phyloP scores from a whole-genome alignment of 1,139 yeast genomes.

The Diutina catenulata region DNA sequence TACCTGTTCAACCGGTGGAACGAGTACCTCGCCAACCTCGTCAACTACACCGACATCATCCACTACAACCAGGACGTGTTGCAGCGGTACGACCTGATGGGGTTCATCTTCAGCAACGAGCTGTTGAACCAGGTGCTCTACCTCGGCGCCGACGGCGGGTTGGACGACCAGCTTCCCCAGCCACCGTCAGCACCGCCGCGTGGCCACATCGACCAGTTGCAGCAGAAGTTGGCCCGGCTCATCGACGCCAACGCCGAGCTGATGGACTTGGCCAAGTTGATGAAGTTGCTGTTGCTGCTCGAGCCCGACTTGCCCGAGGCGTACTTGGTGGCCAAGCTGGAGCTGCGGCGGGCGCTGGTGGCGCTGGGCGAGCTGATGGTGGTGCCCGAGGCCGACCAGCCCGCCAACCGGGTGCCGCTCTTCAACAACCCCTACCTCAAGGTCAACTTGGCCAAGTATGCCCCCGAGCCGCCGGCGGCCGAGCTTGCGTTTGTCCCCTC shows the following conservation, averaged over 20 bases:
- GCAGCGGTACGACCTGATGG: slow-evolving; percentile 32
- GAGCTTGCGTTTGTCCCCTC: slow-evolving; percentile 15
- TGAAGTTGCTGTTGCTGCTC: slow-evolving; percentile 25
- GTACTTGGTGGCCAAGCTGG: slow-evolving; percentile 14
- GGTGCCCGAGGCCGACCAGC: background rate
- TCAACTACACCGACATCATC: slow-evolving; percentile 26
- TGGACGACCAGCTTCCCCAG: background rate
- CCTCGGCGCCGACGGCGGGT: slow-evolving; percentile 19
- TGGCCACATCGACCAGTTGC: background rate
- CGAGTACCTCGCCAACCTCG: slow-evolving; percentile 39
- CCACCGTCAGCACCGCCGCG: background rate
- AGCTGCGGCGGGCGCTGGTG: slow-evolving; percentile 8
- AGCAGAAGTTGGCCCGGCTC: slow-evolving; percentile 18
- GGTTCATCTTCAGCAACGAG: slow-evolving; percentile 35
- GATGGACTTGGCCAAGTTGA: slow-evolving; percentile 24
- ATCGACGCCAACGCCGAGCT: slow-evolving; percentile 32
- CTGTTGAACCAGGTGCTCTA: slow-evolving; percentile 34
- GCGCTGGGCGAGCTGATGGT: slow-evolving; percentile 2
- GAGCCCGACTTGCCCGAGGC: slow-evolving; percentile 33
- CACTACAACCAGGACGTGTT: slow-evolving; percentile 33
- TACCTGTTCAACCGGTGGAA: slow-evolving; percentile 80
- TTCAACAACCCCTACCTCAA: slow-evolving; percentile 30
- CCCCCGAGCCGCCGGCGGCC: slow-evolving; percentile 8
- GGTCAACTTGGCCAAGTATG: slow-evolving; percentile 25
- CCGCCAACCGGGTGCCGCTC: slow-evolving; percentile 16